Percentiles rank a stretch among this genome's conserved stretches.
These are phyloP conservation scores for Leucocoprinus birnbaumii DNA, from an alignment of 768 basidiomycete species.

Conservation along the genomic window DNA sequence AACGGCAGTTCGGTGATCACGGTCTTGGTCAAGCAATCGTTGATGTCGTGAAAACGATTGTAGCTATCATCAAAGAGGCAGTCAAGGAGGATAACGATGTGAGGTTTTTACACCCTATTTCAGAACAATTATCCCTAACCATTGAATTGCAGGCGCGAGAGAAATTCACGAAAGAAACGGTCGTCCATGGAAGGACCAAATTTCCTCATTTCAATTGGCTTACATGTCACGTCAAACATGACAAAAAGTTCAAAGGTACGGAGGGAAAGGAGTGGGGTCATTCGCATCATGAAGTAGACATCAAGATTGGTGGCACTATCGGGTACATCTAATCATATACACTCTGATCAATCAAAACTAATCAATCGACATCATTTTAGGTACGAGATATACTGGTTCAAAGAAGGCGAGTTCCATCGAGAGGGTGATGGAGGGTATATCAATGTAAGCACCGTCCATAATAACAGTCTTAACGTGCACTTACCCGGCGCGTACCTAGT, in stretches of 20 bases:
- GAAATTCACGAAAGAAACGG: neutral
- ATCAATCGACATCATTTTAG: too few relatives aligned
- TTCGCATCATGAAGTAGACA: neutral
- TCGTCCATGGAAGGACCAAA: neutral
- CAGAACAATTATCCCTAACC: neutral
- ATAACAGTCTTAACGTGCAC: too few relatives aligned
- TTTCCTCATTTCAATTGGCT: neutral
- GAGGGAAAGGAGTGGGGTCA: neutral
- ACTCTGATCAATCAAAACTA: too few relatives aligned
- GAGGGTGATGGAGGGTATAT: constrained; percentile 19
- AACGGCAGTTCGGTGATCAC: neutral
- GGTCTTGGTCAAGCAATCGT: too few relatives aligned
- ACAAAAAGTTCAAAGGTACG: neutral
- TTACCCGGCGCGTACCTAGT: too few relatives aligned
- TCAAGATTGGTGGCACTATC: neutral
- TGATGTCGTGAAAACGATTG: too few relatives aligned
- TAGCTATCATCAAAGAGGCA: neutral
- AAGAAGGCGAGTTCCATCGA: constrained; percentile 11
- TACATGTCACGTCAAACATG: neutral
- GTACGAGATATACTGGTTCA: constrained; percentile 18
- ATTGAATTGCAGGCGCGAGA: neutral
- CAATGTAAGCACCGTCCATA: constrained; percentile 20
- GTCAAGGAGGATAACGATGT: neutral
- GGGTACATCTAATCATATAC: too few relatives aligned
- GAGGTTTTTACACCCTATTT: neutral